A percentile compares a stretch with the other conserved stretches of the same genome.
phyloP scores from a whole-genome alignment of 2,329 filamentous ascomycete genomes.

The Plectosphaerella plurivora region DNA sequence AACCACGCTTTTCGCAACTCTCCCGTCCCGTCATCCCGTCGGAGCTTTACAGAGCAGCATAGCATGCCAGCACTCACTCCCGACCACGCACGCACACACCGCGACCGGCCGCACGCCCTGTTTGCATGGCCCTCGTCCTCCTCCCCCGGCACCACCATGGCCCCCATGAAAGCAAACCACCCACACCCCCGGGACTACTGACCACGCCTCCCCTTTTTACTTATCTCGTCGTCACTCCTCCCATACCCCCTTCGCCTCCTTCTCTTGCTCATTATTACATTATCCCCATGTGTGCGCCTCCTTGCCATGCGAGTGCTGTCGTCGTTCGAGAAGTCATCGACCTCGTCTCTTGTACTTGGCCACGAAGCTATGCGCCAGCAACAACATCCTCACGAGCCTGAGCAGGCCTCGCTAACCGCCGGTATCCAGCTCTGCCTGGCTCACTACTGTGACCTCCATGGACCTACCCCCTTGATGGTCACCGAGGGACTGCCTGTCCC shows the following conservation, averaged over 20 bases:
- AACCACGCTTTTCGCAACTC: not conserved
- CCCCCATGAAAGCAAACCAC: not conserved
- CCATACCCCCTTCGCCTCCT: not conserved
- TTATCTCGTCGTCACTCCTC: not conserved
- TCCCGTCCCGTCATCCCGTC: constrained; percentile 6
- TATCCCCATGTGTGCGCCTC: not conserved
- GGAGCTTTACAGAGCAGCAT: constrained; percentile 1
- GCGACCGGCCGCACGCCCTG: not conserved
- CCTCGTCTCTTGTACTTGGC: constrained; percentile 2
- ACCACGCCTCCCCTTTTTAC: not conserved
- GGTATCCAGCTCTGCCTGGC: constrained; percentile 60
- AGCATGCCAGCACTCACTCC: not conserved
- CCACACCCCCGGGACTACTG: not conserved
- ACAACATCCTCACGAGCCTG: constrained; percentile 3
- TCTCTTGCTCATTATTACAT: not conserved
- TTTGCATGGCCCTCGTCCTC: constrained; percentile 4
- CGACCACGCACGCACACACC: not conserved
- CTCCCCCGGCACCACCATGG: not conserved
- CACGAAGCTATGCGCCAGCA: constrained; percentile 7
- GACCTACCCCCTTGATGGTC: constrained; percentile 65
- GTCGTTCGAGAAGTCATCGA: constrained; percentile 9
- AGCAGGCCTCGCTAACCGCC: constrained; percentile 10
- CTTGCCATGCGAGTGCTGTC: constrained; percentile 9
- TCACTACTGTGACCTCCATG: constrained; percentile 68
- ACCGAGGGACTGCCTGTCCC: constrained; percentile 61